Base-by-base conservation (phyloP, 1,284 basidiomycete species). In the Leccinum angustisporum region DNA sequence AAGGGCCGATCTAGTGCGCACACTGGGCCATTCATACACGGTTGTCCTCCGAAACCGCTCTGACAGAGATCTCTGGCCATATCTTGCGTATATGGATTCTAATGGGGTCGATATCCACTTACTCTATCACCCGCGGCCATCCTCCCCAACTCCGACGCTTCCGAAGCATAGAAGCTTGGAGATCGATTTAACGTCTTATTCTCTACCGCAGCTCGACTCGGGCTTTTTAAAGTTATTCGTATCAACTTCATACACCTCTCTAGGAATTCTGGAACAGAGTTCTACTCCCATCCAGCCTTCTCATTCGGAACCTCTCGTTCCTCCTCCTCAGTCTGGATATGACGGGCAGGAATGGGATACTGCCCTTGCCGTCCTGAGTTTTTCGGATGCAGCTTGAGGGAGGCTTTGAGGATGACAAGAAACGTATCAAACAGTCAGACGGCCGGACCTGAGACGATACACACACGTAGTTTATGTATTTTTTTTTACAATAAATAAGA, bases 181-280 rank as follows among this genome's bases (percentile, higher is more conserved):
- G 63, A 75, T 81, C 21, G 74, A 74, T 18, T 72, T 77, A 1
- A 71, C 71, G 55, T 75, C 79, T 1, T 68, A 76, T 14, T 68
- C 72, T 27, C 75, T 80, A 61, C 68, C 69, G 2, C 69, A 75
- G 33, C 70, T 68, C 48, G 78, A 77, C 43, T 74, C 75, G 0
- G 77, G 79, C 16, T 83, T 81, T 67, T 65, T 82, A 57, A 82
- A 82, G 62, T 61, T 83, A 11, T 81, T 82, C 65, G 72, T 82
- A 10, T 81, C 80, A 14, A 78, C 79, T 7, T 70, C 69, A 11
- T 80, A 78, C 63, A 78, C 78, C 3, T 79, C 79, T 3, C 74
- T 82, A 68, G 73, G 71, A 34, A 70, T 77, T 33, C 68, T 82
- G 62, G 80, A 81, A 64, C 79, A 82, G 60, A 67, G 70, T 55